Percentiles rank a stretch among this genome's conserved stretches.
These are phyloP conservation scores for Pleurotus eryngii DNA, from an alignment of 768 basidiomycete genomes.

Conservation along the genomic window DNA sequence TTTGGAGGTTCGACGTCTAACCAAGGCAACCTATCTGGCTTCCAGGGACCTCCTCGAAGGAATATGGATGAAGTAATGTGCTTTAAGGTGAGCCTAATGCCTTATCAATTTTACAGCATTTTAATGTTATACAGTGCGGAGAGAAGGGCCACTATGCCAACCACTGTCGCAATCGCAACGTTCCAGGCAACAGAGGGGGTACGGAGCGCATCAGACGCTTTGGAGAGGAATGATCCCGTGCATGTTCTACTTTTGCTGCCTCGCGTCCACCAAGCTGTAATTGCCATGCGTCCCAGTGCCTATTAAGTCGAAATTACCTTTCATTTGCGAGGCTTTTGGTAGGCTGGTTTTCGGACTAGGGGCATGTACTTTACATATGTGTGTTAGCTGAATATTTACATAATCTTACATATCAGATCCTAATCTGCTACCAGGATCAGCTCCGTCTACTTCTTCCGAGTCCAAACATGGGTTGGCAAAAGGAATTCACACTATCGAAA, in stretches of 20 bases:
- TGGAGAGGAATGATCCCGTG: slow-evolving; percentile 21
- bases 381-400: not conserved
- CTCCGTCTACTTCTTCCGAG: too few relatives aligned
- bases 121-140: slow-evolving; percentile 57
- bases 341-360: too few relatives aligned
- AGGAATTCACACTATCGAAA: slow-evolving; percentile 64
- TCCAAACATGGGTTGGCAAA: slow-evolving; percentile 82
- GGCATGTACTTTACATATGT: too few relatives aligned
- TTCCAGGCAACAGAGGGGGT: slow-evolving; percentile 89
- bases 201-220: slow-evolving; percentile 53
- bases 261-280: too few relatives aligned
- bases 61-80: slow-evolving; percentile 84
- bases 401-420: not conserved
- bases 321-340: too few relatives aligned
- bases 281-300: too few relatives aligned
- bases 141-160: slow-evolving; percentile 96
- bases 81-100: slow-evolving; percentile 61
- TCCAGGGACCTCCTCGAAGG: slow-evolving; percentile 46
- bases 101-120: slow-evolving; percentile 6
- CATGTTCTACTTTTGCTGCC: not conserved
- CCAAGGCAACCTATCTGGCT: slow-evolving; percentile 19
- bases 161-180: slow-evolving; percentile 85
- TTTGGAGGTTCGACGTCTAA: slow-evolving; percentile 31
- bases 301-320: too few relatives aligned
- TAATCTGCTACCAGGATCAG: not conserved